Evolutionary conservation across 306 rosid species (phyloP).

Genomic region (Vigna nakashimae): DNA sequence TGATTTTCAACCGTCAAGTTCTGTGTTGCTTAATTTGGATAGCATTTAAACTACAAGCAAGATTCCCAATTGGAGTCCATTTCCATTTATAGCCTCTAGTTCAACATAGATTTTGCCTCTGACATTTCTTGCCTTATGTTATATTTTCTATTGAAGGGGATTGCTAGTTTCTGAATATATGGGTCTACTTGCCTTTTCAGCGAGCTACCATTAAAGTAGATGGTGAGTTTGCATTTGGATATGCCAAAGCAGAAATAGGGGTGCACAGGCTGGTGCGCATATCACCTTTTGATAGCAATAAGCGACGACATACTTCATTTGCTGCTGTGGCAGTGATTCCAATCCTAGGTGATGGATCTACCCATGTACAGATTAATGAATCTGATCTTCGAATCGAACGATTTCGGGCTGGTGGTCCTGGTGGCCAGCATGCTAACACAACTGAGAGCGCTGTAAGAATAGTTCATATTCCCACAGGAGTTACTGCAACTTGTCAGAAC

Average conservation of each 20-base stretch:
- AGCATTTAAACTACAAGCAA: conserved; percentile 32
- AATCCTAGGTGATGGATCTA: conserved; percentile 70
- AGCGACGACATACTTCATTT: conserved; percentile 95
- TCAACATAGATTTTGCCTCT: background rate
- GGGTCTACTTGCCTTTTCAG: conserved; percentile 56
- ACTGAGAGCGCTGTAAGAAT: conserved; percentile 97
- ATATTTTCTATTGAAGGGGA: conserved; percentile 25
- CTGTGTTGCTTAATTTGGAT: conserved; percentile 29
- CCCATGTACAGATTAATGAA: conserved; percentile 83
- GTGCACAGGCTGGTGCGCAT: conserved; percentile 95
- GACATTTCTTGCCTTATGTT: background rate
- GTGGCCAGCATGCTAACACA: conserved; percentile 94
- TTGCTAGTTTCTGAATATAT: conserved; percentile 45
- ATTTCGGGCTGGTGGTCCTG: conserved; percentile 91
- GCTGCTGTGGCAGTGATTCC: conserved; percentile 99
- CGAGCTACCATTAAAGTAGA: conserved; percentile 95
- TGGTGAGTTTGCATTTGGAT: conserved; percentile 94
- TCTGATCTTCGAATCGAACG: conserved; percentile 95
- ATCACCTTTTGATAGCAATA: conserved; percentile 93
- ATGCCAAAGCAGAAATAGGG: conserved; percentile 98
- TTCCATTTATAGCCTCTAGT: conserved; percentile 13
- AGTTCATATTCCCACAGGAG: conserved; percentile 88
- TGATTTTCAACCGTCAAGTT: background rate
- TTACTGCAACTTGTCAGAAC: conserved; percentile 93
- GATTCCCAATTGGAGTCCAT: conserved; percentile 10